Conservation (phyloP, 2,329 filamentous ascomycete species). For the Phaeosphaeria sp. region DNA sequence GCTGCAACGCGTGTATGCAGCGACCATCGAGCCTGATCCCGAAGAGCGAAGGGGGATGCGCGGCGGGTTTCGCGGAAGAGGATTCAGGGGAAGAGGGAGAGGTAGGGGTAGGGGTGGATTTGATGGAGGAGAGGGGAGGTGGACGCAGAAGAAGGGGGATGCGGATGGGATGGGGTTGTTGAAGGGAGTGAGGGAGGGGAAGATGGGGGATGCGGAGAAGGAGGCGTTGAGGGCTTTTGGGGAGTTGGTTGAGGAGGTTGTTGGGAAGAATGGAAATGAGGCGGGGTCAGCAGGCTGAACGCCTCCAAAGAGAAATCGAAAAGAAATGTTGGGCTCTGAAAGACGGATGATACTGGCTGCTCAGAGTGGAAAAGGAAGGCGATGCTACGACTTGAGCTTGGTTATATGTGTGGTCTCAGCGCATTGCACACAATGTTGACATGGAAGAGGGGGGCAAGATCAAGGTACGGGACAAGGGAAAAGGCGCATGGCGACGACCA, state of each 20-base stretch:
- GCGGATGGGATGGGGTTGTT: constrained; percentile 38
- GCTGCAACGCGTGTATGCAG: constrained; percentile 42
- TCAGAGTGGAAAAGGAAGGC: too few species aligned
- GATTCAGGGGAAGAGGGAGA: constrained; percentile 22
- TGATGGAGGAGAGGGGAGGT: constrained; percentile 19
- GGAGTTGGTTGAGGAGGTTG: constrained; percentile 32
- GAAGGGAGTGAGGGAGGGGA: constrained; percentile 33
- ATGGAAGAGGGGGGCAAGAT: too few species aligned
- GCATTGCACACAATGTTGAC: too few species aligned
- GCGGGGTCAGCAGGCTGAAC: too few species aligned
- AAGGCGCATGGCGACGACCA: too few species aligned
- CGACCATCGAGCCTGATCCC: constrained; percentile 42
- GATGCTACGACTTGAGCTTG: too few species aligned
- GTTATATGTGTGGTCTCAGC: too few species aligned
- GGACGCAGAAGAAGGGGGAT: constrained; percentile 42
- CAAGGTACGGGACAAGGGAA: too few species aligned
- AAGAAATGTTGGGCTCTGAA: too few species aligned
- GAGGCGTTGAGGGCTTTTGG: constrained; percentile 53
- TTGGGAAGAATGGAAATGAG: constrained; percentile 14
- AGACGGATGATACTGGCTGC: too few species aligned
- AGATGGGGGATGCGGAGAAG: constrained; percentile 38
- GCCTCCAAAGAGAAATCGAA: too few species aligned
- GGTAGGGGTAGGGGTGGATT: constrained; percentile 24
- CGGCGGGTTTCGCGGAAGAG: constrained; percentile 23
- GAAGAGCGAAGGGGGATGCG: constrained; percentile 26